phyloP scores from a whole-genome alignment of 2,329 filamentous ascomycete species.

The Fusarium humuli region DNA sequence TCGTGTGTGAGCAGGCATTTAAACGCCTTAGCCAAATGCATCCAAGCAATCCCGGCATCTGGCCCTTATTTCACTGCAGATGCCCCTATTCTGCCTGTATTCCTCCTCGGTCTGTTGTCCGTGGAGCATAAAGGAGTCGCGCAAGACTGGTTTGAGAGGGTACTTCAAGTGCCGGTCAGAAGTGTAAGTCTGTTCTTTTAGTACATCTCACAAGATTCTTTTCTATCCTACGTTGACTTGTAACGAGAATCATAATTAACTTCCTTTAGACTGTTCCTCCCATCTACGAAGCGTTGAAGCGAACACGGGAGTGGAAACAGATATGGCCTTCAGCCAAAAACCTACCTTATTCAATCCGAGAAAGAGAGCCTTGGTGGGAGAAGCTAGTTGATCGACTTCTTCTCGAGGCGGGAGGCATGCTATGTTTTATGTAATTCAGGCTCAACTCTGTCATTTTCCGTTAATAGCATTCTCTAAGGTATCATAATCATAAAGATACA shows the following conservation, averaged over 20 bases:
- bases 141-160: conserved; percentile 7
- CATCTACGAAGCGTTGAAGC: conserved; percentile 7
- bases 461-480: neutral
- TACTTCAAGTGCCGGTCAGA: conserved; percentile 6
- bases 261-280: conserved; percentile 6
- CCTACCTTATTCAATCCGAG: neutral
- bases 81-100: conserved; percentile 9
- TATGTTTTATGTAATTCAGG: conserved; percentile 6
- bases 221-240: neutral
- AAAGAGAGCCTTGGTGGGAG: conserved; percentile 12
- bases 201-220: neutral
- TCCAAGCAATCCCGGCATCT: conserved; percentile 3
- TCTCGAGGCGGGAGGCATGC: neutral
- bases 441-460: neutral
- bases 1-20: conserved; percentile 1
- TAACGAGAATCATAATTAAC: neutral
- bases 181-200: conserved; percentile 1
- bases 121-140: neutral
- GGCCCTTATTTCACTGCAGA: neutral
- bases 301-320: conserved; percentile 7
- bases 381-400: conserved; percentile 4
- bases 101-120: conserved; percentile 3
- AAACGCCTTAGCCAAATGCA: conserved; percentile 2
- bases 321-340: conserved; percentile 7
- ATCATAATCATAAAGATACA: neutral